phyloP scores from a whole-genome alignment of 2,329 filamentous ascomycete species.

The Sporothrix euskadiensis region DNA sequence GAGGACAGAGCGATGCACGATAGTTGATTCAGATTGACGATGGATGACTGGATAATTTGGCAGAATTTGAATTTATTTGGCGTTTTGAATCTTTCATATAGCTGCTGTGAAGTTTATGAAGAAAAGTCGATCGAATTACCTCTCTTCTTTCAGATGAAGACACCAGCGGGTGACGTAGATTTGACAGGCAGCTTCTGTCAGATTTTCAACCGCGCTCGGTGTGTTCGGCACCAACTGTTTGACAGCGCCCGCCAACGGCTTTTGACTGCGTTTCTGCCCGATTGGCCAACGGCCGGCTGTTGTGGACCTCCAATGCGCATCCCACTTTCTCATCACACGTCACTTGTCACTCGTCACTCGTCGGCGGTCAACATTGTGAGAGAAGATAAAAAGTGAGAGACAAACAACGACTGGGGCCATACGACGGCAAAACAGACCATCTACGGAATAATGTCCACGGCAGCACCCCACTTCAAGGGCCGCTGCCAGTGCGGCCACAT shows the following conservation, averaged over 20 bases:
- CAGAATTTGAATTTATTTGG: not conserved
- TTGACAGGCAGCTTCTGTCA: not conserved
- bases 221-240: not conserved
- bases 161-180: not conserved
- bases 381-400: not conserved
- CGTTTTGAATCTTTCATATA: not conserved
- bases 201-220: too few species aligned
- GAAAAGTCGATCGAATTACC: not conserved
- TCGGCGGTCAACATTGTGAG: not conserved
- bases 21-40: not conserved
- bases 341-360: not conserved
- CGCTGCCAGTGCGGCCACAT: conserved; percentile 34
- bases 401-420: not conserved
- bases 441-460: not conserved
- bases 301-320: not conserved
- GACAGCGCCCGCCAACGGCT: not conserved
- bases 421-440: not conserved
- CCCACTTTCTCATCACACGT: not conserved
- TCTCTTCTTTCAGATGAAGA: not conserved
- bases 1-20: too few species aligned
- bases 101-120: not conserved
- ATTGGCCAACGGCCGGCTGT: not conserved
- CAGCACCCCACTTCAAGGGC: conserved; percentile 27
- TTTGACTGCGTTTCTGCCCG: not conserved
- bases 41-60: not conserved